Conservation (phyloP, 2,329 filamentous ascomycete genomes). For the Alternaria atra region DNA sequence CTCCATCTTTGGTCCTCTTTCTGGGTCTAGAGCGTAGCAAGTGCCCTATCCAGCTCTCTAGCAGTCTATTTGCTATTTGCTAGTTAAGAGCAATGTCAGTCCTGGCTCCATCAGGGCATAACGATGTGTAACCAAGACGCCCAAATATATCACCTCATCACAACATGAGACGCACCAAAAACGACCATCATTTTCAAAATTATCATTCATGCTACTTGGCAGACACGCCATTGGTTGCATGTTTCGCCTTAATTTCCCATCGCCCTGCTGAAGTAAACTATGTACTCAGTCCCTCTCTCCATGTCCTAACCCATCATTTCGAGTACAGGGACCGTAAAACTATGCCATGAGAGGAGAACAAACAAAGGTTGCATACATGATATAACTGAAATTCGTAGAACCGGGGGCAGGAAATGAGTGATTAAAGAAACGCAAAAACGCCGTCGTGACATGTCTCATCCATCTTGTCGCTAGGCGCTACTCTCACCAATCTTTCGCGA, state of each 20-base stretch:
- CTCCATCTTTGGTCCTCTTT: too few relatives aligned
- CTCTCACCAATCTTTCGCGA: constrained; percentile 43
- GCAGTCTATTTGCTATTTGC: too few relatives aligned
- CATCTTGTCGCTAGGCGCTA: constrained; percentile 15
- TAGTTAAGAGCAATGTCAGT: too few relatives aligned
- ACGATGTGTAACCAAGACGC: neutral
- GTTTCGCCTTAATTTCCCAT: neutral
- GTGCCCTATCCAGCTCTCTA: too few relatives aligned
- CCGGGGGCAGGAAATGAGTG: constrained; percentile 13
- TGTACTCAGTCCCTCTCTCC: neutral
- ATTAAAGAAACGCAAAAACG: constrained; percentile 26
- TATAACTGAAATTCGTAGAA: constrained; percentile 11
- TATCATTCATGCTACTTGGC: constrained; percentile 14
- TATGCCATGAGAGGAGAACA: constrained; percentile 24
- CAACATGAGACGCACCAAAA: neutral
- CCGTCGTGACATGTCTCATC: constrained; percentile 27
- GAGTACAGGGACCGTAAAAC: constrained; percentile 18
- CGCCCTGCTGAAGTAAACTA: constrained; percentile 4
- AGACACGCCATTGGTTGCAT: neutral
- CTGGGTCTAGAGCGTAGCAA: too few relatives aligned
- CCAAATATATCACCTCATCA: neutral
- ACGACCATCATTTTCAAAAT: neutral
- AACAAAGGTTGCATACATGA: constrained; percentile 15
- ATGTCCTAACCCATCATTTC: neutral
- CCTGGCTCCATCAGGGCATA: too few relatives aligned